A percentile compares a stretch with the other conserved stretches of the same genome.
These are phyloP conservation scores for Acacia melanoxylon DNA, from an alignment of 306 rosid genomes.

Conservation along the genomic window DNA sequence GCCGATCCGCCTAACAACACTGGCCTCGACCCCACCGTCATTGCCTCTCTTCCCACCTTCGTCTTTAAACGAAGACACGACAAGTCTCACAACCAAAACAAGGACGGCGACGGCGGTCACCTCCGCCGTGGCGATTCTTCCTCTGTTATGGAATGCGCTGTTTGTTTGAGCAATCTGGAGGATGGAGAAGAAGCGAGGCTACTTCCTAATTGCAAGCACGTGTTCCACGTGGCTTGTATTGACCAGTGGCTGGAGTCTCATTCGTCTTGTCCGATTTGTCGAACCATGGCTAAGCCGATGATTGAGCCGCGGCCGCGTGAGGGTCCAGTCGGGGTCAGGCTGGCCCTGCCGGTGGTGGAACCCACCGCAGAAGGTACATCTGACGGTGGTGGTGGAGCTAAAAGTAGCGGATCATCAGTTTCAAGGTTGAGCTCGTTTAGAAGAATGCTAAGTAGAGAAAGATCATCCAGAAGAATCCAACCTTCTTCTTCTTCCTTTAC, in stretches of 20 bases:
- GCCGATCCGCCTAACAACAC: constrained; percentile 26
- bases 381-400: constrained; percentile 4
- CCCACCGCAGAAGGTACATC: constrained; percentile 31
- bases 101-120: background rate
- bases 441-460: constrained; percentile 44
- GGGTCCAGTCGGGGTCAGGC: constrained; percentile 5
- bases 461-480: constrained; percentile 39
- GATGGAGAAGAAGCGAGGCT: constrained; percentile 39
- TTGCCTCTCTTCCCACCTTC: constrained; percentile 44
- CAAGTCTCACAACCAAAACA: background rate
- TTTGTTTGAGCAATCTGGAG: constrained; percentile 44
- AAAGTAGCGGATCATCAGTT: constrained; percentile 6
- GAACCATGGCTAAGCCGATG: constrained; percentile 38
- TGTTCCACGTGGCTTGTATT: constrained; percentile 46
- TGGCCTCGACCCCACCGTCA: constrained; percentile 47
- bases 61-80: constrained; percentile 1
- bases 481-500: background rate
- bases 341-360: constrained; percentile 25
- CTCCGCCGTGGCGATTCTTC: background rate
- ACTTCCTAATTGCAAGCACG: constrained; percentile 49
- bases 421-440: constrained; percentile 44
- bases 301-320: constrained; percentile 39
- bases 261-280: constrained; percentile 50
- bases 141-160: constrained; percentile 39
- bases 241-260: constrained; percentile 47